Conservation (phyloP, 345 rosid genomes). For the Brassica cretica region DNA sequence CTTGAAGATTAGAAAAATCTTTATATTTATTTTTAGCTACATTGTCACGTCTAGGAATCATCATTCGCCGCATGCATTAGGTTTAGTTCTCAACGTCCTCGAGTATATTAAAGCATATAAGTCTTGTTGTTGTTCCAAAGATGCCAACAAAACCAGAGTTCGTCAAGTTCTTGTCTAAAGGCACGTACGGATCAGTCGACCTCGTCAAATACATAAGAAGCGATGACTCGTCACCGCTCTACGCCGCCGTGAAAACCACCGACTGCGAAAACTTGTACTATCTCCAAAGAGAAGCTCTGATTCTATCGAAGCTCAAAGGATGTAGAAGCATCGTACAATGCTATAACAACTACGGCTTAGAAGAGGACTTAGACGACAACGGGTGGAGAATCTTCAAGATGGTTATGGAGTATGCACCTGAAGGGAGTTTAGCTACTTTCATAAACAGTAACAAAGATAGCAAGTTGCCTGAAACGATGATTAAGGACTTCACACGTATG, state of each 20-base stretch:
- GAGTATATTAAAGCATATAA: neutral
- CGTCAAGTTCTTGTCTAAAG: neutral
- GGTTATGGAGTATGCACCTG: conserved; percentile 25
- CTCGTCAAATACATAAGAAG: neutral
- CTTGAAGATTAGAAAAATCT: neutral
- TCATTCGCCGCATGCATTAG: neutral
- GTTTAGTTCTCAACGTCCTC: neutral
- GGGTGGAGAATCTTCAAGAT: conserved; percentile 14
- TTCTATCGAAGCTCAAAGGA: conserved; percentile 17
- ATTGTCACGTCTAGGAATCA: neutral
- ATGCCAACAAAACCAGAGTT: neutral
- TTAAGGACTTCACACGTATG: conserved; percentile 35
- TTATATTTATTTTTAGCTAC: neutral
- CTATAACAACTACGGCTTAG: neutral
- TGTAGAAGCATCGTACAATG: neutral
- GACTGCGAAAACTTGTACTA: neutral
- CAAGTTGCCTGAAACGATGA: neutral
- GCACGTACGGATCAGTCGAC: neutral
- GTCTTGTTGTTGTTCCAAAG: neutral
- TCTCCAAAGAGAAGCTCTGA: conserved; percentile 16
- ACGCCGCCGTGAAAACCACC: neutral
- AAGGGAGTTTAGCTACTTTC: neutral
- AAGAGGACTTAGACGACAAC: neutral
- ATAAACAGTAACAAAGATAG: neutral
- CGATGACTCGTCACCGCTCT: neutral